These are phyloP conservation scores for Cytospora piceae DNA, from an alignment of 2,329 filamentous ascomycete genomes.

Conservation along the genomic window DNA sequence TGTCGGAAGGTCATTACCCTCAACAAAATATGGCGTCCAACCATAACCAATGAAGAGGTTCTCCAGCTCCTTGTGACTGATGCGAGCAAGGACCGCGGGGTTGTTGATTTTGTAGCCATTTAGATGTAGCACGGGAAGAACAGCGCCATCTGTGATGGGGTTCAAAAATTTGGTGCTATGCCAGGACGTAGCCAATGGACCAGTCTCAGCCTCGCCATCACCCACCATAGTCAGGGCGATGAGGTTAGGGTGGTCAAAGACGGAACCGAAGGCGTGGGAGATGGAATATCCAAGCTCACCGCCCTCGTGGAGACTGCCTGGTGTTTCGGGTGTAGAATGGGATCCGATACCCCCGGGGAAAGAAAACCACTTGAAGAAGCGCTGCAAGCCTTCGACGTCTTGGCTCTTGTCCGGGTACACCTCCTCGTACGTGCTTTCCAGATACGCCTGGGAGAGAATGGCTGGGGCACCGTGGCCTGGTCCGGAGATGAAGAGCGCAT, in stretches of 20 bases:
- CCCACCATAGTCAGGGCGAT: slow-evolving; percentile 80
- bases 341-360: slow-evolving; percentile 80
- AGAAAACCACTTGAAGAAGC: slow-evolving; percentile 82
- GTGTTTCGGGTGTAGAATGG: slow-evolving; percentile 78
- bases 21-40: slow-evolving; percentile 80
- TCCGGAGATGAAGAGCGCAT: slow-evolving; percentile 74
- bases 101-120: slow-evolving; percentile 90
- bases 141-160: slow-evolving; percentile 76
- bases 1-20: slow-evolving; percentile 70
- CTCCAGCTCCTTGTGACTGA: slow-evolving; percentile 73
- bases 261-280: slow-evolving; percentile 76
- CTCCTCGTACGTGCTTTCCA: slow-evolving; percentile 78
- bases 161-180: slow-evolving; percentile 84
- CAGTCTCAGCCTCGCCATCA: slow-evolving; percentile 81
- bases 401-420: slow-evolving; percentile 76
- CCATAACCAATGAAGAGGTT: slow-evolving; percentile 74
- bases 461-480: slow-evolving; percentile 79
- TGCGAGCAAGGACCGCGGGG: slow-evolving; percentile 72
- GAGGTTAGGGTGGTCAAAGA: slow-evolving; percentile 74
- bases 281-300: slow-evolving; percentile 82
- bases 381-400: slow-evolving; percentile 69
- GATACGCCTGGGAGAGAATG: slow-evolving; percentile 74
- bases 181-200: slow-evolving; percentile 78
- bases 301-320: slow-evolving; percentile 77
- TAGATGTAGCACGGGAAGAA: slow-evolving; percentile 76